Base-by-base conservation (phyloP, 2,329 filamentous ascomycete genomes). In the Cladosporium velox region DNA sequence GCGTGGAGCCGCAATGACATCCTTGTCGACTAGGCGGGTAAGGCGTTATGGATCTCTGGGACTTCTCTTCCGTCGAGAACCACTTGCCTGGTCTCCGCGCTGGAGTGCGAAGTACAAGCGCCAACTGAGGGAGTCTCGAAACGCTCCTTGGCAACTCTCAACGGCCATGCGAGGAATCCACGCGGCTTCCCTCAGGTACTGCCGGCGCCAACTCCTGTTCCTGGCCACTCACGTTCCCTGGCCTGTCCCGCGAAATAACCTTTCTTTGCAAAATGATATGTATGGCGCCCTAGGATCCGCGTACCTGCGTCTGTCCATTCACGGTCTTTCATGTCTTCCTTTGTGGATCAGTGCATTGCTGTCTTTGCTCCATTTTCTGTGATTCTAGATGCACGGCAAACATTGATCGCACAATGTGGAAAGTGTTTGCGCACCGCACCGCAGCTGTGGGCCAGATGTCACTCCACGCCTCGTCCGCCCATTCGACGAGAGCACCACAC, bases 281-380 rank as follows among this genome's bases (percentile, higher is more conserved):
- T 47, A 8, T 47, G 59, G 47, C 59, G 24, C 61, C 35, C 61
- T 64, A 47, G 51, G 51, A 55, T 57, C 51, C 61, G 60, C 60
- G 61, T 64, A 64, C 61, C 61, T 64, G 61, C 61, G 47, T 54
- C 51, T 57, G 61, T 57, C 61, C 61, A 64, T 64, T 64, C 61
- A 64, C 51, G 51, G 30, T 47, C 30, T 24, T 55, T 57, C 61
- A 49, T n/a, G 61, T 57, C 51, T 35, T 26, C 10, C 15, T 11
- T 10, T 32, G 61, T 64, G 61, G 60, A 64, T 34, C 61, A 32
- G 8, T 49, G 51, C 61, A 57, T n/a, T 35, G 24, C 51, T 35
- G 59, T 35, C 59, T 34, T 30, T 52, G 59, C 44, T 62, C 59
- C 59, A 41, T 38, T 38, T 38, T 59, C 38, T 49, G 59, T n/a